A percentile compares a stretch with the other conserved stretches of the same genome.
phyloP scores from a whole-genome alignment of 495 filamentous ascomycete species.

The Penicillium mononematosum region DNA sequence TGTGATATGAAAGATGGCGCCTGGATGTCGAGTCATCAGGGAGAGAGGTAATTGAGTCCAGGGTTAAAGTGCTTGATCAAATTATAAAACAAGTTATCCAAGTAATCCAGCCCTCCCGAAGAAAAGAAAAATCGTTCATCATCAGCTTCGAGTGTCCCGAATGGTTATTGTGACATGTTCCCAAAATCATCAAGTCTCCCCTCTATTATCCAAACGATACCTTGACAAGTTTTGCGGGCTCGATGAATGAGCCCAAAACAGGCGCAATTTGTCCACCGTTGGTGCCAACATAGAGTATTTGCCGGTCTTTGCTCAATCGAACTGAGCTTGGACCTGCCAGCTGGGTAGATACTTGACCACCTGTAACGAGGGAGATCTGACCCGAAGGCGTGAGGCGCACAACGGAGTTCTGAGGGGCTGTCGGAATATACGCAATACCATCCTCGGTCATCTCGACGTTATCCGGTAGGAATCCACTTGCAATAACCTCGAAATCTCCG shows the following conservation, averaged over 20 bases:
- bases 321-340: constrained; percentile 30
- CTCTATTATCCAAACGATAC: constrained; percentile 16
- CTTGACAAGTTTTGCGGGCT: constrained; percentile 33
- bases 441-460: constrained; percentile 34
- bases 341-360: constrained; percentile 27
- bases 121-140: background rate
- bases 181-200: no score
- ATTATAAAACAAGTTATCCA: background rate
- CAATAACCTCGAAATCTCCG: constrained; percentile 32
- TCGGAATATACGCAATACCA: constrained; percentile 40
- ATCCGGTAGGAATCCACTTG: constrained; percentile 32
- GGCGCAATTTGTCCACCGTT: constrained; percentile 32
- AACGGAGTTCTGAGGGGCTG: constrained; percentile 30
- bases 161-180: background rate
- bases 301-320: constrained; percentile 24
- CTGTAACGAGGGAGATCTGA: constrained; percentile 28
- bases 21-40: background rate
- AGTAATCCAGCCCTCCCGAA: background rate
- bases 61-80: background rate
- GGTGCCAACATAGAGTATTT: constrained; percentile 31
- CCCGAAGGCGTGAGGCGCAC: constrained; percentile 28
- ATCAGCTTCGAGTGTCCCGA: background rate
- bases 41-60: background rate
- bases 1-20: background rate
- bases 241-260: constrained; percentile 28